phyloP scores from a whole-genome alignment of 1,284 basidiomycete genomes.

The Peniophora sp. region DNA sequence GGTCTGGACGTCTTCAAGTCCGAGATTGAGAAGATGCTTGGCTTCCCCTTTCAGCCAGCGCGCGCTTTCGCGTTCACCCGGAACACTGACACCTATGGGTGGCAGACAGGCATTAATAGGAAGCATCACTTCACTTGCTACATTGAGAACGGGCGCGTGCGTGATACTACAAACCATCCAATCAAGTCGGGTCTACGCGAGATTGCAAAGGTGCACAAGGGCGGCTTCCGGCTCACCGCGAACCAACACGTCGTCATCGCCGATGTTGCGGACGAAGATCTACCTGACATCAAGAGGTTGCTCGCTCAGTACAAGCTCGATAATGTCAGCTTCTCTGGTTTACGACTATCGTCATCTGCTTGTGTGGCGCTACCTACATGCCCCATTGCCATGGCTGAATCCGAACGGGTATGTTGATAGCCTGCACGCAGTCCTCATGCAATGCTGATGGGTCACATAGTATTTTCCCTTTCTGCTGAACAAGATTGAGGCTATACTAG shows the following conservation, averaged over 20 bases:
- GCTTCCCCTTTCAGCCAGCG: constrained; percentile 69
- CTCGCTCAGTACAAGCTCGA: constrained; percentile 88
- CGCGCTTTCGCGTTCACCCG: constrained; percentile 79
- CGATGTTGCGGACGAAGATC: constrained; percentile 69
- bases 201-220: constrained; percentile 92
- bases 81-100: constrained; percentile 94
- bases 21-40: constrained; percentile 87
- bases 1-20: constrained; percentile 80
- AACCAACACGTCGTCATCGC: constrained; percentile 95
- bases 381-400: constrained; percentile 92
- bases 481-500: constrained; percentile 93
- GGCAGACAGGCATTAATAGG: constrained; percentile 84
- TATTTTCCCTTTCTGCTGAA: constrained; percentile 90
- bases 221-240: constrained; percentile 84
- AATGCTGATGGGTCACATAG: constrained; percentile 25
- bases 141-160: constrained; percentile 96
- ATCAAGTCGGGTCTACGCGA: constrained; percentile 94
- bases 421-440: background rate
- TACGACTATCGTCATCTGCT: constrained; percentile 83
- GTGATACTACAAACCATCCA: constrained; percentile 83
- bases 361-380: constrained; percentile 99
- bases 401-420: constrained; percentile 57
- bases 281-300: constrained; percentile 73
- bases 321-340: constrained; percentile 73
- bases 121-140: constrained; percentile 91